Conservation (phyloP, 495 filamentous ascomycete genomes). For the Trichoderma orchidacearum region DNA sequence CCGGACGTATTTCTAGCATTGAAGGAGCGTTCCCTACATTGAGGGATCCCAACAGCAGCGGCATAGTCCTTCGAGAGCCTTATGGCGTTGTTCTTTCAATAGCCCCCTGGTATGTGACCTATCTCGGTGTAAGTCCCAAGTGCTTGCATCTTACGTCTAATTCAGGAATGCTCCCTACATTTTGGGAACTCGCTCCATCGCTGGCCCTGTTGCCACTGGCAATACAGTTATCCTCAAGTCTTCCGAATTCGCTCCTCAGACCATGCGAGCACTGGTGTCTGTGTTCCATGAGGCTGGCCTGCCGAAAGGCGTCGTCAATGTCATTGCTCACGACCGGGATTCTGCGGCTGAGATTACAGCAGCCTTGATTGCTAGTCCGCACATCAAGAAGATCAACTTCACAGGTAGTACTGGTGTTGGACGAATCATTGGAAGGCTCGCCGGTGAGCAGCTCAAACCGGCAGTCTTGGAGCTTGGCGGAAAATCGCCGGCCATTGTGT, state of each 20-base stretch:
- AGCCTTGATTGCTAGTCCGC: constrained; percentile 39
- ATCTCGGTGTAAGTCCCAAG: not conserved
- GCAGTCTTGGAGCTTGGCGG: constrained; percentile 57
- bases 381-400: constrained; percentile 53
- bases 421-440: constrained; percentile 39
- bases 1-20: constrained; percentile 47
- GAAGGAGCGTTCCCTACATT: constrained; percentile 47
- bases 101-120: constrained; percentile 57
- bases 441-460: constrained; percentile 53
- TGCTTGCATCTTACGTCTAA: constrained; percentile 5
- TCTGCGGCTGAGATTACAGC: constrained; percentile 41
- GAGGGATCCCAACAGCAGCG: constrained; percentile 38
- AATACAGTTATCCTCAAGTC: constrained; percentile 48
- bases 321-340: constrained; percentile 35
- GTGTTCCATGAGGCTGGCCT: constrained; percentile 63
- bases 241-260: constrained; percentile 59
- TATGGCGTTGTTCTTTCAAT: constrained; percentile 71
- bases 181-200: constrained; percentile 50
- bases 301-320: constrained; percentile 44
- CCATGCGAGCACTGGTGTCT: constrained; percentile 57
- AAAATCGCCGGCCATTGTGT: constrained; percentile 50
- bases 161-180: constrained; percentile 63
- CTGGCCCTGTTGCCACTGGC: constrained; percentile 69
- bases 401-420: constrained; percentile 49
- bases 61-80: constrained; percentile 66